These are phyloP conservation scores for Fusarium multiceps DNA, from an alignment of 2,329 filamentous ascomycete genomes.

Conservation along the genomic window DNA sequence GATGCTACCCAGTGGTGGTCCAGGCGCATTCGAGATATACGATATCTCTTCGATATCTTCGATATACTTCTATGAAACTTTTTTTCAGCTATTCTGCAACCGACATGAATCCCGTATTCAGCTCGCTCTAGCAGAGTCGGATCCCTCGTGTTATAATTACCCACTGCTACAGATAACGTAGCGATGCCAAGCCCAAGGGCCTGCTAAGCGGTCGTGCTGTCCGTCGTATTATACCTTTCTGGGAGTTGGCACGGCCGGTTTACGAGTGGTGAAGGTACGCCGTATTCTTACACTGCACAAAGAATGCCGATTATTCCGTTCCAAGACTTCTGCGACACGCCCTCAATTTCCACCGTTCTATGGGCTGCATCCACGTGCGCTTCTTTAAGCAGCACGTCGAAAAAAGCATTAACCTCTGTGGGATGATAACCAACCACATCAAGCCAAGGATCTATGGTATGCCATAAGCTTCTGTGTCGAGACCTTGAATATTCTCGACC, in stretches of 20 bases:
- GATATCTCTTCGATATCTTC: slow-evolving; percentile 23
- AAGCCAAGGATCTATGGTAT: slow-evolving; percentile 32
- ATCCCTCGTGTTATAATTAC: slow-evolving; percentile 15
- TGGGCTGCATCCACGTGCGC: slow-evolving; percentile 41
- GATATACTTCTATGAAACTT: slow-evolving; percentile 14
- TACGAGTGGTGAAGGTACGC: slow-evolving; percentile 31
- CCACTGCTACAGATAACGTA: slow-evolving; percentile 17
- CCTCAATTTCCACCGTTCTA: slow-evolving; percentile 46
- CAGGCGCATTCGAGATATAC: slow-evolving; percentile 5
- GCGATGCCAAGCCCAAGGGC: slow-evolving; percentile 31
- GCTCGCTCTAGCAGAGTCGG: slow-evolving; percentile 6
- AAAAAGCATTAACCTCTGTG: slow-evolving; percentile 40
- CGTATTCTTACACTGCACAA: slow-evolving; percentile 30
- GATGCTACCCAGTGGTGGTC: slow-evolving; percentile 19
- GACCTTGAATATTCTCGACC: slow-evolving; percentile 27
- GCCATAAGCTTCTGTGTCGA: slow-evolving; percentile 29
- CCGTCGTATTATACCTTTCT: slow-evolving; percentile 38
- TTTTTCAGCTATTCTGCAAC: slow-evolving; percentile 11
- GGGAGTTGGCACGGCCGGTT: slow-evolving; percentile 33
- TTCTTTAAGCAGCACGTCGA: slow-evolving; percentile 29
- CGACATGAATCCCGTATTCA: slow-evolving; percentile 35
- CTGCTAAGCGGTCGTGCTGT: slow-evolving; percentile 32
- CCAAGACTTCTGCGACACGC: slow-evolving; percentile 45
- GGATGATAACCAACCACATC: slow-evolving; percentile 34
- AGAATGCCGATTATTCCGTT: slow-evolving; percentile 47